Evolutionary conservation across 192 early-diverging fungal species (phyloP).

Genomic region (Entomortierella chlamydospora): DNA sequence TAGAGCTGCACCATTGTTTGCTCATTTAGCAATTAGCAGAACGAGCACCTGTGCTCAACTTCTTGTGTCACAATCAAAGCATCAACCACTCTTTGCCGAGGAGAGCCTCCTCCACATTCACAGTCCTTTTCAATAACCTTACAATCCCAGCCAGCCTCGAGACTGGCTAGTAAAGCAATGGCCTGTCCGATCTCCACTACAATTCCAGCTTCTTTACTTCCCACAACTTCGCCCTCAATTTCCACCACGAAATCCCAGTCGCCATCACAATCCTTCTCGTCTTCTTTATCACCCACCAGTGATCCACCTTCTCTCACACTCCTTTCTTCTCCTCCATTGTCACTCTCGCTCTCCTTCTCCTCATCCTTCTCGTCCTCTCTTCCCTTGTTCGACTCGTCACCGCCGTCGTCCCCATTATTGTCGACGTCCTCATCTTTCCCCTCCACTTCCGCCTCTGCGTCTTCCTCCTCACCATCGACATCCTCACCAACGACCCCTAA

Average conservation of each 20-base stretch:
- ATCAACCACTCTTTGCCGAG: not conserved
- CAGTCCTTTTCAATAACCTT: not conserved
- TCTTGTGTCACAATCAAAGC: conserved; percentile 1
- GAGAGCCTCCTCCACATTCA: not conserved
- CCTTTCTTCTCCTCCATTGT: conserved; percentile 23
- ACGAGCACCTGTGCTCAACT: too few relatives aligned
- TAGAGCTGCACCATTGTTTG: conserved; percentile 2
- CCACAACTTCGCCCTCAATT: conserved; percentile 6
- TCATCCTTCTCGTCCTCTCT: conserved; percentile 29
- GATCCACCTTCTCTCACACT: conserved; percentile 24
- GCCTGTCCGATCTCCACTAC: conserved; percentile 2
- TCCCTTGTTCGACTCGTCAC: conserved; percentile 16
- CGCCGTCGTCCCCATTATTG: conserved; percentile 3
- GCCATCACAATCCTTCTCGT: not conserved
- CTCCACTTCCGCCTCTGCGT: conserved; percentile 7
- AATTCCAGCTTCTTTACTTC: conserved; percentile 22
- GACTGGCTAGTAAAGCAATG: not conserved
- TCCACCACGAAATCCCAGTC: conserved; percentile 19
- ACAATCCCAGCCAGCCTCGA: not conserved
- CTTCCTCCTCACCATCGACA: conserved; percentile 5
- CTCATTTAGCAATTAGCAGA: not conserved
- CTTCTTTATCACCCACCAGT: conserved; percentile 8
- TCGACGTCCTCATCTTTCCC: conserved; percentile 13
- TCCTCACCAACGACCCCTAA: not conserved
- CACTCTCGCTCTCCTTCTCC: conserved; percentile 41